Evolutionary conservation across 345 rosid genomes (phyloP).

Genomic region (Bruguiera sexangula): DNA sequence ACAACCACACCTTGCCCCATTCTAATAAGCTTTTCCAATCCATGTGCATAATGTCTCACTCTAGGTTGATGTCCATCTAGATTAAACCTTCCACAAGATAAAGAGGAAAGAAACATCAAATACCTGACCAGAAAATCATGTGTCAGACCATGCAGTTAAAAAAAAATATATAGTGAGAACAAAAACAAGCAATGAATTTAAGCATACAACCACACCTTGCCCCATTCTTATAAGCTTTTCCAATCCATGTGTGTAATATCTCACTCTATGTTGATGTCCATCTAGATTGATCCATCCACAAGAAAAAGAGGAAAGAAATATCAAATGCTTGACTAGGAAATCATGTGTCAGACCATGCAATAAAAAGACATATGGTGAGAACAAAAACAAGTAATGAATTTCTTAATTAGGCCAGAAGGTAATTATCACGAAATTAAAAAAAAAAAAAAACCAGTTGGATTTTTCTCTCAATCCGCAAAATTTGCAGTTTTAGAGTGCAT

Average conservation of each 20-base stretch:
- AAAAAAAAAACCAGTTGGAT: too few species aligned
- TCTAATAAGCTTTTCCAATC: conserved; percentile 68
- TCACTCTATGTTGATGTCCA: conserved; percentile 68
- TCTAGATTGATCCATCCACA: conserved; percentile 66
- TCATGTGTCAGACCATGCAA: background rate
- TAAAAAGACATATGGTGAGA: background rate
- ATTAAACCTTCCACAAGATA: too few species aligned
- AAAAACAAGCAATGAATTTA: too few species aligned
- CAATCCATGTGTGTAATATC: conserved; percentile 76
- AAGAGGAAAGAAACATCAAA: too few species aligned
- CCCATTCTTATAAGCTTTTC: conserved; percentile 81
- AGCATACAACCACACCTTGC: conserved; percentile 51
- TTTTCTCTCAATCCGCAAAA: background rate
- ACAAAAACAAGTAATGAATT: background rate
- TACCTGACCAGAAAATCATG: too few species aligned
- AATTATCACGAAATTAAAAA: background rate
- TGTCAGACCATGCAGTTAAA: too few species aligned
- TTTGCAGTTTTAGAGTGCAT: background rate
- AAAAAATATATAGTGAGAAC: too few species aligned
- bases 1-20: conserved; percentile 75
- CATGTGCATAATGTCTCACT: conserved; percentile 80
- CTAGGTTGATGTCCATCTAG: conserved; percentile 11
- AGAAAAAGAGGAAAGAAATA: conserved; percentile 17
- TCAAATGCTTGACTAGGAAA: conserved; percentile 4
- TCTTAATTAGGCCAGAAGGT: conserved; percentile 5